A percentile compares a stretch with the other conserved stretches of the same genome.
These are phyloP conservation scores for Populus alba DNA, from an alignment of 345 rosid genomes.

Conservation along the genomic window DNA sequence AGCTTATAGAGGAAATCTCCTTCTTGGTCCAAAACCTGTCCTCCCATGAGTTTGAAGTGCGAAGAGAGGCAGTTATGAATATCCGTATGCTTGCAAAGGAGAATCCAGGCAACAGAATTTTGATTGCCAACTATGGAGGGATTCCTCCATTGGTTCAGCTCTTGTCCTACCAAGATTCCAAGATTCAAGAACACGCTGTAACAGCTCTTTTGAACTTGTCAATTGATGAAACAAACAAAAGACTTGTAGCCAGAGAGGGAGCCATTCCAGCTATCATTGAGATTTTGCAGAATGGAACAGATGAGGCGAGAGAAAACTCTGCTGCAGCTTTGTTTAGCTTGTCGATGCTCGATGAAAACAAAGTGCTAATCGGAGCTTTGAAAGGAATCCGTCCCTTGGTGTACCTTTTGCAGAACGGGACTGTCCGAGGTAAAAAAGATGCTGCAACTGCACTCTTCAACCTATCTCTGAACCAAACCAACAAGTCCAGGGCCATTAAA, in stretches of 20 bases:
- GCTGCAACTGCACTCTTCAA: slow-evolving; percentile 72
- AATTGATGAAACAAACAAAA: slow-evolving; percentile 53
- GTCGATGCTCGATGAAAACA: slow-evolving; percentile 62
- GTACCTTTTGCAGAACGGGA: slow-evolving; percentile 44
- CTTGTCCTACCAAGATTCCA: slow-evolving; percentile 41
- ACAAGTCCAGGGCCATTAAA: slow-evolving; percentile 55
- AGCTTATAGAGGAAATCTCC: slow-evolving; percentile 39
- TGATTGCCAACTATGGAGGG: slow-evolving; percentile 53
- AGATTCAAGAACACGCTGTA: slow-evolving; percentile 60
- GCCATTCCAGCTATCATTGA: slow-evolving; percentile 52
- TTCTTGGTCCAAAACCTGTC: slow-evolving; percentile 39
- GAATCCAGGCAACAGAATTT: slow-evolving; percentile 52
- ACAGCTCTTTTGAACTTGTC: slow-evolving; percentile 65
- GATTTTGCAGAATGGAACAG: slow-evolving; percentile 47
- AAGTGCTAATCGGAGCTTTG: slow-evolving; percentile 41
- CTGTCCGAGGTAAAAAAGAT: slow-evolving; percentile 59
- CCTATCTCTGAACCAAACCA: slow-evolving; percentile 47
- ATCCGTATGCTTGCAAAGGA: slow-evolving; percentile 59
- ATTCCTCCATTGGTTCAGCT: slow-evolving; percentile 47
- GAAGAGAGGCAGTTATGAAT: slow-evolving; percentile 39
- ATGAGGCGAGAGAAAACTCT: slow-evolving; percentile 54
- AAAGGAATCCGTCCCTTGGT: slow-evolving; percentile 63
- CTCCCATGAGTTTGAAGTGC: slow-evolving; percentile 23
- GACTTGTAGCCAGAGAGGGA: slow-evolving; percentile 51
- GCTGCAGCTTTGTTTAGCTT: slow-evolving; percentile 61